Conservation (phyloP, 352 stramenopile genomes). For the Phytophthora fragariae region DNA sequence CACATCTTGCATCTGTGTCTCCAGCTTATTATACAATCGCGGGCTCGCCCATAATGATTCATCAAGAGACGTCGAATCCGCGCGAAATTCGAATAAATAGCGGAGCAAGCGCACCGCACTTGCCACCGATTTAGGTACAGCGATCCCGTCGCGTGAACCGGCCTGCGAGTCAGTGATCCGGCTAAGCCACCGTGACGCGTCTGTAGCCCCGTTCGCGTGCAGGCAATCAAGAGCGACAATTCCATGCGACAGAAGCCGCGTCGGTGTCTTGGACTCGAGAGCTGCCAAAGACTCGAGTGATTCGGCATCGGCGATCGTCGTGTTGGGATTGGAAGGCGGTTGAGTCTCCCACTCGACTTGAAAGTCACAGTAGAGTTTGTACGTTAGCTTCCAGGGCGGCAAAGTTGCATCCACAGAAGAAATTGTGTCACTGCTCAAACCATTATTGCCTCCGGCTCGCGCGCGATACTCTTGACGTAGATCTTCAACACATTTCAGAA, state of each 20-base stretch:
- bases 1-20: slow-evolving; percentile 83
- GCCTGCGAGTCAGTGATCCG: slow-evolving; percentile 25
- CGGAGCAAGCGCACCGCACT: slow-evolving; percentile 63
- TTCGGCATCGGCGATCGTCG: background rate
- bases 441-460: slow-evolving; percentile 1
- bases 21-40: slow-evolving; percentile 83
- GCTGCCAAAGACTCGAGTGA: slow-evolving; percentile 25
- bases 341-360: slow-evolving; percentile 60
- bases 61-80: slow-evolving; percentile 32
- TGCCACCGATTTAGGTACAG: slow-evolving; percentile 44
- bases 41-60: slow-evolving; percentile 73
- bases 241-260: slow-evolving; percentile 29
- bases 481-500: slow-evolving; percentile 80
- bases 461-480: slow-evolving; percentile 42
- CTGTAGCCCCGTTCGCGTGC: slow-evolving; percentile 26
- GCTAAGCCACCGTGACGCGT: slow-evolving; percentile 34
- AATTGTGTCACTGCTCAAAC: slow-evolving; percentile 4
- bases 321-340: slow-evolving; percentile 12
- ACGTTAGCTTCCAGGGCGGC: slow-evolving; percentile 79
- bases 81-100: slow-evolving; percentile 65
- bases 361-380: slow-evolving; percentile 80
- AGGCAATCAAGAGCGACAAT: slow-evolving; percentile 31
- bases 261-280: slow-evolving; percentile 20
- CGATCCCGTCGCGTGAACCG: slow-evolving; percentile 9
- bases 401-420: slow-evolving; percentile 27